Evolutionary conservation across 2,329 filamentous ascomycete genomes (phyloP).

Genomic region (Calonectria pseudoreteaudii): DNA sequence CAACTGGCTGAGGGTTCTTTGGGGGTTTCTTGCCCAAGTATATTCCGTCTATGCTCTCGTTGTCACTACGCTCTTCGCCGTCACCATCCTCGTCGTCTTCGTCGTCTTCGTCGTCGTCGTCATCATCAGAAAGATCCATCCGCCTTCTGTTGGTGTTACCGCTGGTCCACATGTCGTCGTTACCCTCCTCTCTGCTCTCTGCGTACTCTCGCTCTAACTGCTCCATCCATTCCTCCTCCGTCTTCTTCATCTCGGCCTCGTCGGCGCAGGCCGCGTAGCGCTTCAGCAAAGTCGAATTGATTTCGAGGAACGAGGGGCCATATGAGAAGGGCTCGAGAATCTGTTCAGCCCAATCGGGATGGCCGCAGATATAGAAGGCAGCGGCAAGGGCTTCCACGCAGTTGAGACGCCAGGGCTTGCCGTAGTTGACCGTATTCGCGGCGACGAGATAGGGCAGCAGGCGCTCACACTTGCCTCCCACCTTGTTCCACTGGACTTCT

Average conservation of each 20-base stretch:
- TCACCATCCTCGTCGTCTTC: constrained; percentile 62
- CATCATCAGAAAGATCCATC: constrained; percentile 64
- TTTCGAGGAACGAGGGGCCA: constrained; percentile 87
- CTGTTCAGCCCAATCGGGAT: constrained; percentile 88
- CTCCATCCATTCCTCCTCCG: constrained; percentile 88
- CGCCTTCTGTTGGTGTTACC: constrained; percentile 84
- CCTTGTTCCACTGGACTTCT: constrained; percentile 90
- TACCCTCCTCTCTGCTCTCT: constrained; percentile 78
- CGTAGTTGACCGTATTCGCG: constrained; percentile 97
- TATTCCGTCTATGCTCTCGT: constrained; percentile 66
- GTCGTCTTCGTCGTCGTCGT: constrained; percentile 59
- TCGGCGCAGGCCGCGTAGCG: constrained; percentile 86
- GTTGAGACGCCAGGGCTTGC: constrained; percentile 93
- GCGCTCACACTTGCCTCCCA: constrained; percentile 93
- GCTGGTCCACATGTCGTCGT: constrained; percentile 86
- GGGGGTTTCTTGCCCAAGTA: constrained; percentile 68
- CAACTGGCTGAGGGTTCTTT: constrained; percentile 36
- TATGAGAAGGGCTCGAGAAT: constrained; percentile 89
- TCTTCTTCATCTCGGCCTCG: constrained; percentile 84
- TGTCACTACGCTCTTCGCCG: constrained; percentile 59
- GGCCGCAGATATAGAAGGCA: constrained; percentile 92
- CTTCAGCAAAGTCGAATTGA: constrained; percentile 85
- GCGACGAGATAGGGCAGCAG: constrained; percentile 94
- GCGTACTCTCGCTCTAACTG: constrained; percentile 91
- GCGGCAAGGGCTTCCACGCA: constrained; percentile 96